Evolutionary conservation across 768 basidiomycete species (phyloP), one percentile per base, ranked within the genome.

Genomic region (Piloderma croceum): DNA sequence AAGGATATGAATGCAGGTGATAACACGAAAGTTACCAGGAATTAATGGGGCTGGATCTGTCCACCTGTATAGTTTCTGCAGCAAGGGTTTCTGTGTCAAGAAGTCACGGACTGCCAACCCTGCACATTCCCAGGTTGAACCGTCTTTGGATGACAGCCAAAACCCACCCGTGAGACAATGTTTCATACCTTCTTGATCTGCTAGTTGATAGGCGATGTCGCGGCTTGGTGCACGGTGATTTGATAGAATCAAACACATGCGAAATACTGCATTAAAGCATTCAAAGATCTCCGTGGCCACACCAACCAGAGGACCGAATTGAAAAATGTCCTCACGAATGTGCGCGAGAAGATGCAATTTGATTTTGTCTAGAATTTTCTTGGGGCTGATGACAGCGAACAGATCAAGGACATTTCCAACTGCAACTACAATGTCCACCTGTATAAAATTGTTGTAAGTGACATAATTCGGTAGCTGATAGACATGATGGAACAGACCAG

Each of bases 171-270:
- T 44, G 29, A 65, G 31, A 36, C 54, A 5, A 31, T 64, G 57
- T 53, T 63, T 62, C 2, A 69, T 38, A 0, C 39, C 21, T 12
- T 69, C 56, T 20, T 58, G 54, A 1, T 49, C 39, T 0, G 61
- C 51, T 5, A 70, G 52, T 10, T 62, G 45, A 4, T 44, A 24
- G 0, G 68, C 68, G 35, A 71, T 65, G 38, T 67, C 62, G 1
- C 63, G 62, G 31, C 71, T 70, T 7, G 70, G 69, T 0, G 69
- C 63, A 12, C 59, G 61, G 23, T 68, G 70, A 38, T 74, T 74
- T 7, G 60, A 63, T 19, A 61, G 49, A 20, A 73, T 53, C 3
- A 63, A 69, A 33, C 65, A 68, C 12, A 53, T 43, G 1, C 66
- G 54, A 36, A 72, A 71, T 6, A 74, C 50, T 5, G 59, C 60